Percentiles rank a stretch among this genome's conserved stretches.
Evolutionary conservation across 139 green algal genomes (phyloP).

Genomic region (Chlamydomonas eustigma): DNA sequence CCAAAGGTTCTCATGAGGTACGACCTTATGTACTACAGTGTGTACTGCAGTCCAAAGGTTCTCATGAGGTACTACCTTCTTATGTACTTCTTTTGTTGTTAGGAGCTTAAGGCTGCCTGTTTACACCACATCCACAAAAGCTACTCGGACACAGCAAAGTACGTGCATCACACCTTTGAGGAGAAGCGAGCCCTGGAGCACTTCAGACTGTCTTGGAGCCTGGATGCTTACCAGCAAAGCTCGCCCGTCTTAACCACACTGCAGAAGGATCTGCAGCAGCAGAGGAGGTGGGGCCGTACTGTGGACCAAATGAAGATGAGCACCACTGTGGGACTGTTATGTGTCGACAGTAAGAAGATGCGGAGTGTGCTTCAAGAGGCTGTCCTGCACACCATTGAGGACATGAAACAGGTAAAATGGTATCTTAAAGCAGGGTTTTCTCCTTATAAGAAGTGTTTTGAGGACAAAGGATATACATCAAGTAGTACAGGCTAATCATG

Average conservation of each 20-base stretch:
- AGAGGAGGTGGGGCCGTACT: constrained; percentile 27
- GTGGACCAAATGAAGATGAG: constrained; percentile 69
- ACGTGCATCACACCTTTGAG: constrained; percentile 18
- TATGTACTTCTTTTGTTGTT: too few relatives aligned
- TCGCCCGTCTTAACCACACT: background rate
- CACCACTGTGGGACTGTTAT: constrained; percentile 38
- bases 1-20: too few relatives aligned
- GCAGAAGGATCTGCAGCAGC: constrained; percentile 24
- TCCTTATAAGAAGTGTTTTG: too few relatives aligned
- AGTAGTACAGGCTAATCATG: too few relatives aligned
- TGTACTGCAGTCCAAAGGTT: too few relatives aligned
- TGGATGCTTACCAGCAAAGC: background rate
- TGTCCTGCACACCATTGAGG: constrained; percentile 19
- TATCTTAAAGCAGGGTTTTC: too few relatives aligned
- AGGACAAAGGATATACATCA: too few relatives aligned
- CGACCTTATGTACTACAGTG: too few relatives aligned
- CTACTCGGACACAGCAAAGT: background rate
- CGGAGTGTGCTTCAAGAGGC: constrained; percentile 28
- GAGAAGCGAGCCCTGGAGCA: constrained; percentile 27
- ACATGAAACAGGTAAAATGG: constrained; percentile 26
- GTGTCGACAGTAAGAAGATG: constrained; percentile 57
- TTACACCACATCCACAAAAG: constrained; percentile 19
- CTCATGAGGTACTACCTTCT: too few relatives aligned
- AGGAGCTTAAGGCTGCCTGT: background rate
- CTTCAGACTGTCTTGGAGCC: constrained; percentile 21